Conservation (phyloP, 768 basidiomycete species). For the Naganishia friedmannii region DNA sequence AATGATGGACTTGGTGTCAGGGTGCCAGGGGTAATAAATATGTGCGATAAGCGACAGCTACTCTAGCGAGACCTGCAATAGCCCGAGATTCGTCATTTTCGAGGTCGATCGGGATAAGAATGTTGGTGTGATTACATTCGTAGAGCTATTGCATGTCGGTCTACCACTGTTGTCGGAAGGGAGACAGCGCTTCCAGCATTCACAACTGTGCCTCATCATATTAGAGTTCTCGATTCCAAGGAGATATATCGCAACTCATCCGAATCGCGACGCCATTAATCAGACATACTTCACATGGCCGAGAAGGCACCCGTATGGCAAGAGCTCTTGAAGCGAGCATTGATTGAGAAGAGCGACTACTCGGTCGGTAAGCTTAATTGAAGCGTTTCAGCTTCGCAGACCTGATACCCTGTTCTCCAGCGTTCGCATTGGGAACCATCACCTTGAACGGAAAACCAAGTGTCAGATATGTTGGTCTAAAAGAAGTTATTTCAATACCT, state of each 20-base stretch:
- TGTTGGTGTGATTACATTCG: too few relatives aligned
- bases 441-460: constrained; percentile 3
- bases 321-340: background rate
- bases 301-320: constrained; percentile 1
- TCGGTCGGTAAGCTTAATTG: constrained; percentile 3
- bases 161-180: background rate
- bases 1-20: too few relatives aligned
- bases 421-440: constrained; percentile 7
- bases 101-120: background rate
- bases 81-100: background rate
- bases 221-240: too few relatives aligned
- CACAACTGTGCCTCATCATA: too few relatives aligned
- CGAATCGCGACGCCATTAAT: background rate
- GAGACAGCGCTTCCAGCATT: background rate
- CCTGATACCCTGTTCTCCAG: background rate
- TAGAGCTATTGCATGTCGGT: too few relatives aligned
- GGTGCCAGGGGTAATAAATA: too few relatives aligned
- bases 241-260: background rate
- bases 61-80: background rate
- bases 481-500: constrained; percentile 6
- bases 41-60: too few relatives aligned
- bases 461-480: constrained; percentile 15
- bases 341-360: constrained; percentile 9
- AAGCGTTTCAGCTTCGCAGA: too few relatives aligned
- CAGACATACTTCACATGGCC: background rate